A percentile compares a stretch with the other conserved stretches of the same genome.
Evolutionary conservation across 2,329 filamentous ascomycete species (phyloP).

Genomic region (Trichophyton simii): DNA sequence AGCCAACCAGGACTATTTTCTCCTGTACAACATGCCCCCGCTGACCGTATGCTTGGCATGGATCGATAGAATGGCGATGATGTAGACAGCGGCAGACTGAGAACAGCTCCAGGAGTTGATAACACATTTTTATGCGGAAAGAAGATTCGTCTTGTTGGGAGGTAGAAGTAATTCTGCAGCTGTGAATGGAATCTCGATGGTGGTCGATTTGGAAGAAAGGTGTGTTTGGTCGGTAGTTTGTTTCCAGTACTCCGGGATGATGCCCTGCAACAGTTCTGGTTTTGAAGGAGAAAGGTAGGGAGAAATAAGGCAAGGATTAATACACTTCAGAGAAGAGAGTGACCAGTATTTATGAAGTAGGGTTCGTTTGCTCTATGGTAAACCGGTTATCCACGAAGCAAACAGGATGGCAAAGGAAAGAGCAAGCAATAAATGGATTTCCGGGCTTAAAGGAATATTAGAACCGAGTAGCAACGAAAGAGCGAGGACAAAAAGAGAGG

Average conservation of each 20-base stretch:
- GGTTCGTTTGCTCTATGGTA: constrained; percentile 9
- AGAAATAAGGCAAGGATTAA: constrained; percentile 6
- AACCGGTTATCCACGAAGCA: constrained; percentile 2
- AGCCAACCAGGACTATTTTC: constrained; percentile 69
- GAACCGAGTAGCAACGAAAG: neutral
- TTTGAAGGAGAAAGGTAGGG: neutral
- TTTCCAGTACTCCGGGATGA: neutral
- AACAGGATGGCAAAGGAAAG: neutral
- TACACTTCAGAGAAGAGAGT: neutral
- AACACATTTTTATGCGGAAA: constrained; percentile 54
- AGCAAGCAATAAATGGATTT: neutral
- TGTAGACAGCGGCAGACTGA: constrained; percentile 79
- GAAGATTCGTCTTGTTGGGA: neutral
- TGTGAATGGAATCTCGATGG: neutral
- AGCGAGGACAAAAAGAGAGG: neutral
- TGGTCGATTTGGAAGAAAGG: neutral
- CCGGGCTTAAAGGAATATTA: neutral
- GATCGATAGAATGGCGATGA: constrained; percentile 75
- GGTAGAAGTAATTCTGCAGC: neutral
- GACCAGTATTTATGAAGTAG: neutral
- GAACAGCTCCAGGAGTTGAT: constrained; percentile 74
- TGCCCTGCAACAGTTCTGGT: constrained; percentile 4
- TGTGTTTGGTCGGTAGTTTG: neutral
- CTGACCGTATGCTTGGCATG: constrained; percentile 62
- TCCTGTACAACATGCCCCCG: constrained; percentile 60